Percentiles rank a stretch among this genome's conserved stretches.
These are phyloP conservation scores for Fusarium secorum DNA, from an alignment of 2,329 filamentous ascomycete species.

Conservation along the genomic window DNA sequence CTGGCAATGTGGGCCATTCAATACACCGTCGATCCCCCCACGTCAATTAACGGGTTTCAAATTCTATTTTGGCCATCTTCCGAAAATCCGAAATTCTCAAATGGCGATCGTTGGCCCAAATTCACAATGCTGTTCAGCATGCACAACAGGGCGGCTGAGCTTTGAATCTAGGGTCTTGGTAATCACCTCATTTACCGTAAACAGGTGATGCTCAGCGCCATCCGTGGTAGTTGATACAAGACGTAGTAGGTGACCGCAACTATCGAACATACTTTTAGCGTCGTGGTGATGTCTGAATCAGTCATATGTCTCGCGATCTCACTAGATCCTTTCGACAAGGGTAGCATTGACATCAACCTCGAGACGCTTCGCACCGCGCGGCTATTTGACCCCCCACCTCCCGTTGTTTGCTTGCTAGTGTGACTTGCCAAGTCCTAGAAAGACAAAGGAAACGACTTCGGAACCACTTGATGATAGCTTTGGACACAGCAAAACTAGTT, in stretches of 20 bases:
- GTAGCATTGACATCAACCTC: conserved; percentile 4
- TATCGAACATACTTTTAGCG: conserved; percentile 3
- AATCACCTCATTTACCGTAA: neutral
- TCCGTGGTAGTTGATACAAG: neutral
- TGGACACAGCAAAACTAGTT: neutral
- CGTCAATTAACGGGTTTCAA: conserved; percentile 11
- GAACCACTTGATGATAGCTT: neutral
- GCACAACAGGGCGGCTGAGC: conserved; percentile 16
- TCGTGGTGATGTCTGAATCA: conserved; percentile 18
- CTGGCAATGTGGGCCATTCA: neutral
- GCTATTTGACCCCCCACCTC: conserved; percentile 14
- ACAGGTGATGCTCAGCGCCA: neutral
- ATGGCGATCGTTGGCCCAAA: neutral
- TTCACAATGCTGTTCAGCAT: conserved; percentile 31
- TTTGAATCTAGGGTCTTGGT: neutral
- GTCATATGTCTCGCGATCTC: conserved; percentile 14
- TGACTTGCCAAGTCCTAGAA: conserved; percentile 7
- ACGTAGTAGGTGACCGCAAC: neutral
- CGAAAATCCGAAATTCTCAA: conserved; percentile 16
- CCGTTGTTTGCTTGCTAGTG: conserved; percentile 17
- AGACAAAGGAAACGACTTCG: conserved; percentile 19
- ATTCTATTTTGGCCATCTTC: conserved; percentile 23
- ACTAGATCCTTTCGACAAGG: neutral
- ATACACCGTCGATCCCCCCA: conserved; percentile 12
- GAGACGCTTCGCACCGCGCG: conserved; percentile 31